Conservation (phyloP, 495 filamentous ascomycete genomes). For the Lophiotrema nucula region DNA sequence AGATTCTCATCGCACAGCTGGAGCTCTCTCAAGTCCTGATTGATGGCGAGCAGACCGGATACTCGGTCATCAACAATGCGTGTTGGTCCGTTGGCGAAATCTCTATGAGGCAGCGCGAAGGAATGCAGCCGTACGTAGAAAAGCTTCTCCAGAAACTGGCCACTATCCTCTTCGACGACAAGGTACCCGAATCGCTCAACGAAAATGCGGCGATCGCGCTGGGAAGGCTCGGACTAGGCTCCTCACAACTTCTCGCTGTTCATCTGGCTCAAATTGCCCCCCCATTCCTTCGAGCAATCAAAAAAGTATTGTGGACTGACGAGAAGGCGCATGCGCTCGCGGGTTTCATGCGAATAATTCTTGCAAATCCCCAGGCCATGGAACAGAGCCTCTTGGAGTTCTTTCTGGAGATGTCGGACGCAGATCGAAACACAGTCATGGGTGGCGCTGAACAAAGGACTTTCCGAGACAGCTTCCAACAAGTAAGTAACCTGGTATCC, state of each 20-base stretch:
- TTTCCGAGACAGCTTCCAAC: slow-evolving; percentile 46
- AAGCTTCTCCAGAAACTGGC: slow-evolving; percentile 71
- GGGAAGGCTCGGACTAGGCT: slow-evolving; percentile 83
- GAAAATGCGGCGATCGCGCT: slow-evolving; percentile 95
- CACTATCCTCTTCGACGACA: slow-evolving; percentile 74
- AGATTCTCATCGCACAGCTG: slow-evolving; percentile 79
- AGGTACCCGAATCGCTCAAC: slow-evolving; percentile 84
- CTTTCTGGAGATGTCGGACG: slow-evolving; percentile 72
- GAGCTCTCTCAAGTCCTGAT: slow-evolving; percentile 74
- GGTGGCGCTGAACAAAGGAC: slow-evolving; percentile 52
- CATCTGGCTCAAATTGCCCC: slow-evolving; percentile 78
- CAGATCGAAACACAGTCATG: slow-evolving; percentile 64
- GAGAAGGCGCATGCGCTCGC: slow-evolving; percentile 93
- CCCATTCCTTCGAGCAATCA: slow-evolving; percentile 77
- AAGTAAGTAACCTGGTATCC: slow-evolving; percentile 50
- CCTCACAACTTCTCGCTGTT: slow-evolving; percentile 71
- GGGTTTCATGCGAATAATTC: slow-evolving; percentile 81
- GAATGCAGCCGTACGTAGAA: slow-evolving; percentile 73
- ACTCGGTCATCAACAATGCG: slow-evolving; percentile 94
- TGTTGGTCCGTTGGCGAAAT: slow-evolving; percentile 98
- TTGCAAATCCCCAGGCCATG: slow-evolving; percentile 87
- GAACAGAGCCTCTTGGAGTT: slow-evolving; percentile 78
- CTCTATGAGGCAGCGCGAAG: slow-evolving; percentile 69
- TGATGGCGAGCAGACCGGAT: slow-evolving; percentile 71
- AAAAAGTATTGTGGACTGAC: slow-evolving; percentile 80